Conservation (phyloP, 305 asterid species). For the Striga hermonthica region DNA sequence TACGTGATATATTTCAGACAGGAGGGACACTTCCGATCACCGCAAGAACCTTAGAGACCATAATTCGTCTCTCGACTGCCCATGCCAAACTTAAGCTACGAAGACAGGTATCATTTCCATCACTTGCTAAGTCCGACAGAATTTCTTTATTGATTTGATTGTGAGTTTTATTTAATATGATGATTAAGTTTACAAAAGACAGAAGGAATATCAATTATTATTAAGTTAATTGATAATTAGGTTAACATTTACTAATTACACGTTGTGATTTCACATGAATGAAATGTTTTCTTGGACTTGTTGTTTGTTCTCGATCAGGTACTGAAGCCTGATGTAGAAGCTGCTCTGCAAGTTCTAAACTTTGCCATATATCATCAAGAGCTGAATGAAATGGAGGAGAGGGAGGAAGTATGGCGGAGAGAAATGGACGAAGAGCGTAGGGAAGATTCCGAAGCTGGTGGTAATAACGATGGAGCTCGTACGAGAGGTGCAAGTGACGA, state of each 20-base stretch:
- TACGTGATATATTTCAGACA: constrained; percentile 43
- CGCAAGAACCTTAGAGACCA: constrained; percentile 95
- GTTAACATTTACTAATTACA: not conserved
- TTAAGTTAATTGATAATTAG: constrained; percentile 8
- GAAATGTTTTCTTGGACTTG: constrained; percentile 14
- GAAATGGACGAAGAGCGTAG: constrained; percentile 54
- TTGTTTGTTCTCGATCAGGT: constrained; percentile 47
- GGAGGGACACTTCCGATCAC: constrained; percentile 98
- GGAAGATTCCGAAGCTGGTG: constrained; percentile 48
- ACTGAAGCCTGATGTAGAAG: constrained; percentile 76
- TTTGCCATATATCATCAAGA: constrained; percentile 98
- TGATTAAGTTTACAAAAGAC: not conserved
- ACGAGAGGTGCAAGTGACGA: constrained; percentile 33
- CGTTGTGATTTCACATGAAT: constrained; percentile 22
- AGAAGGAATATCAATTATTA: not conserved
- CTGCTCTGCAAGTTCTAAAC: constrained; percentile 89
- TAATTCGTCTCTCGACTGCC: constrained; percentile 92
- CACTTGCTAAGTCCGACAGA: constrained; percentile 5
- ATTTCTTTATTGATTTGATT: not conserved
- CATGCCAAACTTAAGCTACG: constrained; percentile 92
- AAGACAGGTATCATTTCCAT: constrained; percentile 58
- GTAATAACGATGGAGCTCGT: constrained; percentile 37
- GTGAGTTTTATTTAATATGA: too few relatives aligned
- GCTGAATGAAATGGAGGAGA: constrained; percentile 95
- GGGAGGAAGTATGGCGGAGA: constrained; percentile 60